These are phyloP conservation scores for Kluyveromyces siamensis DNA, from an alignment of 805 yeast genomes.

Conservation along the genomic window DNA sequence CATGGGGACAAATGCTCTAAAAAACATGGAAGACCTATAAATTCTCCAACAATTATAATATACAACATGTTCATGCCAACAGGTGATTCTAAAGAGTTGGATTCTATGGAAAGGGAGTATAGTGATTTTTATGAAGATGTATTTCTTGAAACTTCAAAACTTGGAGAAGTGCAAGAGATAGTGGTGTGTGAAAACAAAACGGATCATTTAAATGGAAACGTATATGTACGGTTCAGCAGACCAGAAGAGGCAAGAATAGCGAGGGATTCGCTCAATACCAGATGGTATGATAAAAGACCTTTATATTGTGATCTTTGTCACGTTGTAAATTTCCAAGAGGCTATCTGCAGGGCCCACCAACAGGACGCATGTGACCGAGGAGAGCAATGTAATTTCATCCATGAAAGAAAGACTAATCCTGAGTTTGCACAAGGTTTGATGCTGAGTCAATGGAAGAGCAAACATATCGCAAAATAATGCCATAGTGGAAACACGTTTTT, in stretches of 20 bases:
- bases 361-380: constrained; percentile 63
- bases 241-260: constrained; percentile 54
- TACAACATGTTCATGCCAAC: constrained; percentile 19
- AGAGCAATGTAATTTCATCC: constrained; percentile 81
- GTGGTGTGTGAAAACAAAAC: constrained; percentile 78
- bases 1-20: constrained; percentile 86
- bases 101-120: constrained; percentile 30
- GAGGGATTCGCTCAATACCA: constrained; percentile 50
- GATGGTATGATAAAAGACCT: constrained; percentile 79
- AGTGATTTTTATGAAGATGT: constrained; percentile 65
- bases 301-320: constrained; percentile 75
- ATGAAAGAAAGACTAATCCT: constrained; percentile 48
- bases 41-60: constrained; percentile 56
- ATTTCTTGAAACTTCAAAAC: constrained; percentile 46
- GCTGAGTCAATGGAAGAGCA: not conserved
- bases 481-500: not conserved
- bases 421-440: constrained; percentile 34
- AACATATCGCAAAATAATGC: not conserved
- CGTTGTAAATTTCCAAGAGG: constrained; percentile 57
- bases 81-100: constrained; percentile 29
- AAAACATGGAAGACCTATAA: constrained; percentile 55
- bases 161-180: constrained; percentile 48
- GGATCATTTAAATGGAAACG: constrained; percentile 79
- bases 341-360: constrained; percentile 69
- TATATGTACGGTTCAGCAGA: constrained; percentile 54